Evolutionary conservation across 495 filamentous ascomycete species (phyloP).

Genomic region (Sabuloglossum arenarium): DNA sequence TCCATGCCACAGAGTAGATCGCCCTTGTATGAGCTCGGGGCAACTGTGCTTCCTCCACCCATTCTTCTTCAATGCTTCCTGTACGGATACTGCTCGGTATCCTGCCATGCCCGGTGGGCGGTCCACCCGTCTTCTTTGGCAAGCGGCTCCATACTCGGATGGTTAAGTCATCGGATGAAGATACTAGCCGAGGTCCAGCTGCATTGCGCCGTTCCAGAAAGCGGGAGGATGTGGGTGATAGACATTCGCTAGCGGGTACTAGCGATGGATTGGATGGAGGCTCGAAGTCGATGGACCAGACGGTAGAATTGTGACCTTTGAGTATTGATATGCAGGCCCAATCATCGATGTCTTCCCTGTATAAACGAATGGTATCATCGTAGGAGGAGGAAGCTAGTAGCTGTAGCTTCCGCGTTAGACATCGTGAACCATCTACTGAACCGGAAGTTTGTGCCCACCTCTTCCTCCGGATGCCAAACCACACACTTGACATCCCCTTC

Average conservation of each 20-base stretch:
- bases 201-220: not conserved
- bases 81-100: slow-evolving; percentile 69
- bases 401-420: slow-evolving; percentile 23
- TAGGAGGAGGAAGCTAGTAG: slow-evolving; percentile 73
- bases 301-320: slow-evolving; percentile 56
- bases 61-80: slow-evolving; percentile 51
- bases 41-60: slow-evolving; percentile 50
- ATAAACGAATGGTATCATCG: slow-evolving; percentile 76
- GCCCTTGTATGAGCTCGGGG: slow-evolving; percentile 58
- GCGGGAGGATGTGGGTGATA: slow-evolving; percentile 1
- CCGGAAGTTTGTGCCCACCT: slow-evolving; percentile 1
- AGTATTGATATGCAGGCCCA: slow-evolving; percentile 80
- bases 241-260: not conserved
- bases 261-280: slow-evolving; percentile 10
- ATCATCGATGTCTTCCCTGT: slow-evolving; percentile 78
- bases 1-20: slow-evolving; percentile 70
- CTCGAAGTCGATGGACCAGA: slow-evolving; percentile 83
- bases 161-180: slow-evolving; percentile 58
- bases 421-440: not conserved
- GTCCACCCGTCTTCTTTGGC: slow-evolving; percentile 29
- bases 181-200: slow-evolving; percentile 44
- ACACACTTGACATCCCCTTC: slow-evolving; percentile 89
- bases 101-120: slow-evolving; percentile 14
- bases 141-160: slow-evolving; percentile 57
- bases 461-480: slow-evolving; percentile 64